phyloP scores from a whole-genome alignment of 192 early-diverging fungal genomes.

The Coemansia sp. region DNA sequence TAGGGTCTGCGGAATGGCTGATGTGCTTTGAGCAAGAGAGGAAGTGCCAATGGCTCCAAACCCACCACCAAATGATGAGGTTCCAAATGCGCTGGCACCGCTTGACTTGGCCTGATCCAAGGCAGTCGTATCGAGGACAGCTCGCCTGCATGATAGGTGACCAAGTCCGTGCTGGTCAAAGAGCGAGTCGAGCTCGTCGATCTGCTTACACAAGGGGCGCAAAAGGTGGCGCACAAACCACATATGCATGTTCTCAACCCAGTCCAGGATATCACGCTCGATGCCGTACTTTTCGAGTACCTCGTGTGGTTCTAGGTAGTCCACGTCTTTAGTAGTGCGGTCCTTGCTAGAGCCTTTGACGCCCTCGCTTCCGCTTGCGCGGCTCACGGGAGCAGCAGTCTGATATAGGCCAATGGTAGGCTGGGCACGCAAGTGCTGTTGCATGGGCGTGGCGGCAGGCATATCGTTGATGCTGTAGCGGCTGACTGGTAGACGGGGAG shows the following conservation, averaged over 20 bases:
- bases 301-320: slow-evolving; percentile 53
- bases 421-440: slow-evolving; percentile 44
- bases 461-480: slow-evolving; percentile 27
- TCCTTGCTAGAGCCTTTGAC: slow-evolving; percentile 34
- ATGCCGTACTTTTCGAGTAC: slow-evolving; percentile 45
- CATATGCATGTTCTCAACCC: slow-evolving; percentile 52
- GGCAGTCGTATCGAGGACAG: slow-evolving; percentile 32
- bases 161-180: slow-evolving; percentile 47
- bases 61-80: slow-evolving; percentile 15
- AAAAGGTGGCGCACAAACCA: slow-evolving; percentile 57
- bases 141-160: slow-evolving; percentile 46
- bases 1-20: slow-evolving; percentile 37
- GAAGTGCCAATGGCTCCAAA: slow-evolving; percentile 15
- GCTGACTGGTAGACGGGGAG: slow-evolving; percentile 39
- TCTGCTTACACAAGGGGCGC: slow-evolving; percentile 46
- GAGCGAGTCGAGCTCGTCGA: slow-evolving; percentile 45
- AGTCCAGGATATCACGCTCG: slow-evolving; percentile 40
- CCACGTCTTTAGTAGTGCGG: slow-evolving; percentile 22
- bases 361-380: slow-evolving; percentile 30
- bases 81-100: neutral
- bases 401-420: slow-evolving; percentile 51
- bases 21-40: slow-evolving; percentile 1
- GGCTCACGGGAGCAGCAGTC: slow-evolving; percentile 42
- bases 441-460: slow-evolving; percentile 31
- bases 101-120: slow-evolving; percentile 37